These are phyloP conservation scores for Jatropha curcas DNA, from an alignment of 345 rosid genomes.

Conservation along the genomic window DNA sequence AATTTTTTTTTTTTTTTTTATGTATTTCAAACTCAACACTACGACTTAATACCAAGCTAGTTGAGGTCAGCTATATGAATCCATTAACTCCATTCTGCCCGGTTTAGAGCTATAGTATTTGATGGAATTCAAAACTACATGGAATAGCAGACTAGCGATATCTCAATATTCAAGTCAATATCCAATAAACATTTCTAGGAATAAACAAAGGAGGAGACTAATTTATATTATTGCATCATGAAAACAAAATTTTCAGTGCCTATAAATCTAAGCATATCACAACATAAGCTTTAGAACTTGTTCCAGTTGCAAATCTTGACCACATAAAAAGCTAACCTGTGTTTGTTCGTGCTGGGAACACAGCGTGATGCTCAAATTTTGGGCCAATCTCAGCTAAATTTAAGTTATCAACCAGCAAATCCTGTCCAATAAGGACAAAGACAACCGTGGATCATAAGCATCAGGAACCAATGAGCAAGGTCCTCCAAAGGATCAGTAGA, in stretches of 20 bases:
- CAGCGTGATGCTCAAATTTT: constrained; percentile 79
- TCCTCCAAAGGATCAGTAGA: background rate
- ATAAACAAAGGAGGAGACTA: background rate
- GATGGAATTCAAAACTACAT: background rate
- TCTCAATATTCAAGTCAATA: background rate
- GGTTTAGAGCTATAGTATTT: no score
- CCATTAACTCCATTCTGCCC: no score
- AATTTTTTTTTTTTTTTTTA: no score
- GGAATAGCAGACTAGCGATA: background rate
- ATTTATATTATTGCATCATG: no score
- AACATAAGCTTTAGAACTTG: background rate
- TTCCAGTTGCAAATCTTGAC: background rate
- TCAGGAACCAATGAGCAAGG: constrained; percentile 2
- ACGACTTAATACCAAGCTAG: no score
- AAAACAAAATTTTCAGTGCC: background rate
- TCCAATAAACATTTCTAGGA: background rate
- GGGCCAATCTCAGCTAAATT: constrained; percentile 86
- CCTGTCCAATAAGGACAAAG: constrained; percentile 41
- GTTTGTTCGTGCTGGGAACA: constrained; percentile 93
- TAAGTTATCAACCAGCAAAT: constrained; percentile 71
- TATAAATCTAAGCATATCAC: background rate
- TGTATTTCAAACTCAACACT: no score
- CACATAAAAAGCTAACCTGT: constrained; percentile 57
- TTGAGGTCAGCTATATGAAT: no score
- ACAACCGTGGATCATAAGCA: background rate